Evolutionary conservation across 1,139 yeast genomes (phyloP), one percentile per base, ranked within the genome.

Genomic region (Nakaseomyces uthaithaninus): DNA sequence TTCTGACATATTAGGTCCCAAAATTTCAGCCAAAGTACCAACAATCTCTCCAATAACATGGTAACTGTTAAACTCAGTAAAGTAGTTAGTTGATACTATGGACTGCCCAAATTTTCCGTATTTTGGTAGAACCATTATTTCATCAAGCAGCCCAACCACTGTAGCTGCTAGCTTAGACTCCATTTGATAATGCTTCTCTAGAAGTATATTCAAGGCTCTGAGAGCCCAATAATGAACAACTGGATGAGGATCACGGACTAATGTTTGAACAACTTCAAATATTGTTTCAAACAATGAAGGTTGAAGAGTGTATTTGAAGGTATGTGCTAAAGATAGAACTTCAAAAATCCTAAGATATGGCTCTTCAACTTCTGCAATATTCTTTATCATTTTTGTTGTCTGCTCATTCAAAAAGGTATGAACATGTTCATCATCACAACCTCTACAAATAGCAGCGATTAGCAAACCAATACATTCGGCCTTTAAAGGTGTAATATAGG

Each of bases 191-290:
- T 79, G 82, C 4, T 74, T 66, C 36, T 75, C 76, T 38, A 86
- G 67, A 11, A 83, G 63, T 5, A 72, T 64, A 3, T 72, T 60
- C 28, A 83, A 59, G 0, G 94, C 73, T 40, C 72, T 72, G 46
- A 87, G 58, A 0, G 93, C 71, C 69, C 85, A 81, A 43, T 74
- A 71, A 55, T 84, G 87, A 11, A 91, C 87, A 2, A 75, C 65
- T 0, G 95, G 95, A 55, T 89, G 91, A 0, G 95, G 93, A 60
- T 89, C 97, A 27, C 66, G 66, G 3, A 82, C 63, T 35, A 89
- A 66, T 17, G 84, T 80, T 14, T 70, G 60, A 8, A 80, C 57
- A 4, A 85, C 76, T 30, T 77, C 77, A 44, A 72, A 67, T 10
- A 81, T 72, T 1, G 66, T 54, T 37, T 62, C 60, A 45, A 72